These are phyloP conservation scores for Nicotiana undulata DNA, from an alignment of 257 asterid species.

Conservation along the genomic window DNA sequence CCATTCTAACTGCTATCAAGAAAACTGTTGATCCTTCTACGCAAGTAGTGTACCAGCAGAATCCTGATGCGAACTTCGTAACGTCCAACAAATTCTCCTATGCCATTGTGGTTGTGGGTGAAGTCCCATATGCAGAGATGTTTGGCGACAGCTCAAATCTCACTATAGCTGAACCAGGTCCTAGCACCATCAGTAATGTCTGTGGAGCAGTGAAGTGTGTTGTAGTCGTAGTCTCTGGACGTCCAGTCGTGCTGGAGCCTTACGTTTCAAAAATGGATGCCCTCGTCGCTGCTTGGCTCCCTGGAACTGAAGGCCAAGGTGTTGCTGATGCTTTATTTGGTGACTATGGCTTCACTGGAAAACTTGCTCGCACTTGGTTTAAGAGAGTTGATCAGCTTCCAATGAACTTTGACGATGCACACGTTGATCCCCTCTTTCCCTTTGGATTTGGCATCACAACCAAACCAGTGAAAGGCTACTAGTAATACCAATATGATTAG, in stretches of 20 bases:
- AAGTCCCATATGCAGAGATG: conserved; percentile 60
- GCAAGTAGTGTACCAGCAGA: conserved; percentile 41
- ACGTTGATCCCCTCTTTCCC: conserved; percentile 65
- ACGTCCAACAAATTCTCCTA: conserved; percentile 42
- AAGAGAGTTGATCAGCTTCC: conserved; percentile 68
- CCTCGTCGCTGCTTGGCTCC: conserved; percentile 88
- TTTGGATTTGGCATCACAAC: conserved; percentile 69
- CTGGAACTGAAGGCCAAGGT: conserved; percentile 80
- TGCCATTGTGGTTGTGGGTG: conserved; percentile 77
- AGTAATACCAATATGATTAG: not conserved
- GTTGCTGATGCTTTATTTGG: conserved; percentile 64
- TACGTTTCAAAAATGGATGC: conserved; percentile 45
- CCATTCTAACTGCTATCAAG: conserved; percentile 58
- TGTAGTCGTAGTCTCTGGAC: conserved; percentile 70
- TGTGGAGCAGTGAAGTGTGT: conserved; percentile 55
- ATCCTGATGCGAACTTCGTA: conserved; percentile 43
- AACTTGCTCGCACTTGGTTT: conserved; percentile 85
- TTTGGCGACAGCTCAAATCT: conserved; percentile 59
- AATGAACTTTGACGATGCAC: conserved; percentile 69
- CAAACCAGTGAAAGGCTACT: conserved; percentile 16
- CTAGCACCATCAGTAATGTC: conserved; percentile 39
- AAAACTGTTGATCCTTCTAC: conserved; percentile 72
- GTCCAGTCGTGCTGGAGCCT: conserved; percentile 68
- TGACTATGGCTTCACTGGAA: conserved; percentile 63
- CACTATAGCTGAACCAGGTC: conserved; percentile 54